These are phyloP conservation scores for Stachybotrys echinatus DNA, from an alignment of 2,329 filamentous ascomycete species.

Conservation along the genomic window DNA sequence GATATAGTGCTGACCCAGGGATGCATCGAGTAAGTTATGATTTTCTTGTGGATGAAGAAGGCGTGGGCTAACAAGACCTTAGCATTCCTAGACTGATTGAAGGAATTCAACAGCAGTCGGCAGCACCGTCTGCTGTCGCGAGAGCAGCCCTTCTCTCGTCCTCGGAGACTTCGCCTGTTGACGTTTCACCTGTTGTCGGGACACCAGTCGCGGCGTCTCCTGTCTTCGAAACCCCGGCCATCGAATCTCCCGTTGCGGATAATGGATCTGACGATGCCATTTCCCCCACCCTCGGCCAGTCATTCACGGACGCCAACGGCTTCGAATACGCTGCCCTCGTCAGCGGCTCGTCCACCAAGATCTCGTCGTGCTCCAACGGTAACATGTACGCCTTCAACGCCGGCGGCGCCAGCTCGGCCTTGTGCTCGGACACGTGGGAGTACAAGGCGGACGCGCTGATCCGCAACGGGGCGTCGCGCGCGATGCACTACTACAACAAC, in stretches of 20 bases:
- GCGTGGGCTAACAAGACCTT: background rate
- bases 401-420: conserved; percentile 10
- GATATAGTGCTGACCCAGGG: conserved; percentile 10
- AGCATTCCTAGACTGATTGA: background rate
- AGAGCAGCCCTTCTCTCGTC: no score
- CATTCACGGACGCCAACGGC: conserved; percentile 13
- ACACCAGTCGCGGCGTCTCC: background rate
- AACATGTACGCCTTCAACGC: conserved; percentile 23
- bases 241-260: background rate
- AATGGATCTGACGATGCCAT: background rate
- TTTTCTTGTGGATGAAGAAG: background rate
- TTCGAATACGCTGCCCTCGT: conserved; percentile 15
- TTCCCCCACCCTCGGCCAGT: background rate
- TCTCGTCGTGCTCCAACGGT: conserved; percentile 25
- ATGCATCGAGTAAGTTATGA: conserved; percentile 16
- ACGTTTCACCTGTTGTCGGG: background rate
- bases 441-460: conserved; percentile 11
- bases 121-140: no score
- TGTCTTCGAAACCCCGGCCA: background rate
- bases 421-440: conserved; percentile 18
- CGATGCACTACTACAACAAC: conserved; percentile 27
- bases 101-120: background rate
- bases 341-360: conserved; percentile 10
- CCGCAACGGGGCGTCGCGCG: conserved; percentile 13
- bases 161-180: no score